Evolutionary conservation across 2,329 filamentous ascomycete genomes (phyloP), one percentile per base, ranked within the genome.

Genomic region (Apiospora koreana): DNA sequence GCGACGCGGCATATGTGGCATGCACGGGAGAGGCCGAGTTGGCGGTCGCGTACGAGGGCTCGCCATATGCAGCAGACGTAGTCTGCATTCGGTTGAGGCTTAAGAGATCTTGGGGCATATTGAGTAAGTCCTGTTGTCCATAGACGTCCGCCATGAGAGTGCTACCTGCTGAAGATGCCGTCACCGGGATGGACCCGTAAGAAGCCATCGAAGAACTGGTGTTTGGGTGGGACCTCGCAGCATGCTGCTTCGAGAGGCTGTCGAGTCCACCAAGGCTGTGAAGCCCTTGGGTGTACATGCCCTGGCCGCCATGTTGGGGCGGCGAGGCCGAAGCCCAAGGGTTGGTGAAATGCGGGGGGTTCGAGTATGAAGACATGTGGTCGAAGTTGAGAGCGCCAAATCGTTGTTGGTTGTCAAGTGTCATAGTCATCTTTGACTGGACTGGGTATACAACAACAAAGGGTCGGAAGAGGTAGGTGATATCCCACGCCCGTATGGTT

Each of bases 321-420:
- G 86, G 81, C 42, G 90, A 85, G 65, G 86, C 87, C 70, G 93
- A 88, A 65, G 86, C 86, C 95, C 95, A 98, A 54, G 94, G 94
- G 81, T 98, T 96, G 78, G 92, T 94, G 85, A 98, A 98, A 74
- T 96, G 92, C 74, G 93, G 90, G 83, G 87, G 79, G 85, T 87
- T 80, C 77, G 86, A 80, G 82, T 93, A 94, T 76, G 83, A 81
- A 80, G 93, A 90, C 87, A 94, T 91, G 81, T 89, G 87, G 81
- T 95, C 93, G 86, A 95, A 96, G 82, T 89, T 90, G 85, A 97
- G 83, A 80, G 88, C 89, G 79, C 88, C 93, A 84, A 92, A 93
- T 81, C 90, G 89, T 85, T 91, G 93, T 84, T 95, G 94, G 82
- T 94, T 93, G 85, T 97, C 94, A 86, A 97, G 90, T 82, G 95